Evolutionary conservation across 495 filamentous ascomycete species (phyloP).

Genomic region (Tuber melanosporum): DNA sequence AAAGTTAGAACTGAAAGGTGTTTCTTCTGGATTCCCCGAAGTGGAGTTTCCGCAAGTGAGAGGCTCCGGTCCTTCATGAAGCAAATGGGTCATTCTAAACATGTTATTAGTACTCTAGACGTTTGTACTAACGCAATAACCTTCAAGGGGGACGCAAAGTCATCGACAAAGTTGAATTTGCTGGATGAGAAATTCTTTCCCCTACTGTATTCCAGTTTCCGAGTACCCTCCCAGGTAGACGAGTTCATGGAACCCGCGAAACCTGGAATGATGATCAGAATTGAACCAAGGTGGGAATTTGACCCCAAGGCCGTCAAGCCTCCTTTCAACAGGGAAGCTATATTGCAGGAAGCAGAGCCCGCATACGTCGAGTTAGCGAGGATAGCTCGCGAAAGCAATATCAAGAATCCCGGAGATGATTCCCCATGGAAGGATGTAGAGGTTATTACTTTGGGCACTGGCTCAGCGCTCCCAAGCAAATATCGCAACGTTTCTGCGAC

Average conservation of each 20-base stretch:
- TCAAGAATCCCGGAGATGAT: constrained; percentile 44
- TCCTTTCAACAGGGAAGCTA: constrained; percentile 50
- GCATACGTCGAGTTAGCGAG: constrained; percentile 47
- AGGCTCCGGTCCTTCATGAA: constrained; percentile 64
- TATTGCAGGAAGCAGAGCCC: constrained; percentile 44
- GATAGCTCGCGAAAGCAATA: constrained; percentile 47
- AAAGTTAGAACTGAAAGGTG: constrained; percentile 57
- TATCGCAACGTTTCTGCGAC: constrained; percentile 88
- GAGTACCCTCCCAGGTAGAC: constrained; percentile 24
- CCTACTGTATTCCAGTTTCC: constrained; percentile 43
- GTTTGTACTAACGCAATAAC: constrained; percentile 65
- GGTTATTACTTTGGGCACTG: constrained; percentile 80
- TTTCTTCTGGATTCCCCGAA: constrained; percentile 75
- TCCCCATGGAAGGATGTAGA: constrained; percentile 70
- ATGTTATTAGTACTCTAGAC: constrained; percentile 68
- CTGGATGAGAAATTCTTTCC: constrained; percentile 65
- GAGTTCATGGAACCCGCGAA: constrained; percentile 30
- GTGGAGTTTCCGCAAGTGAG: constrained; percentile 55
- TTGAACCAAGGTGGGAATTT: constrained; percentile 59
- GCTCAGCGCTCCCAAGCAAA: constrained; percentile 79
- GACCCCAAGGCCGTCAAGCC: constrained; percentile 49
- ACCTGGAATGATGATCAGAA: constrained; percentile 50
- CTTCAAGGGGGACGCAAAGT: constrained; percentile 56
- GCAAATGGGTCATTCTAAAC: constrained; percentile 54
- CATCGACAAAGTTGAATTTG: constrained; percentile 59